Conservation (phyloP, 345 rosid genomes). For the Gossypium anomalum region DNA sequence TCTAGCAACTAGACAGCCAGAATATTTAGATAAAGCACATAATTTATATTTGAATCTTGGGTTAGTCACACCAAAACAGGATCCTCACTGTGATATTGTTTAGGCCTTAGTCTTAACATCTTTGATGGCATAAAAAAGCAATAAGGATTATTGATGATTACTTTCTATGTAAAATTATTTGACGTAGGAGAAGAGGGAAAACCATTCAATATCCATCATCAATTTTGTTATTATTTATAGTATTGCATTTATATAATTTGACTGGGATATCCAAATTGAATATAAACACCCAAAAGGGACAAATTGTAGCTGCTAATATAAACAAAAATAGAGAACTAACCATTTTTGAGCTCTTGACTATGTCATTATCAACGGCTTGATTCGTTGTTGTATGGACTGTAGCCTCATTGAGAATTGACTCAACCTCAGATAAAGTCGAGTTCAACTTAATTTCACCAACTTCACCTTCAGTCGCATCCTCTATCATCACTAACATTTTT, state of each 20-base stretch:
- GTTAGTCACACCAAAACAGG: neutral
- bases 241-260: neutral
- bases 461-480: constrained; percentile 21
- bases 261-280: neutral
- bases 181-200: neutral
- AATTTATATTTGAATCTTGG: neutral
- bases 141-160: neutral
- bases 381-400: constrained; percentile 17
- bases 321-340: constrained; percentile 25
- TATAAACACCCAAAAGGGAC: neutral
- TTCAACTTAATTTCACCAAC: constrained; percentile 20
- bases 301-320: neutral
- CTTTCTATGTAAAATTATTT: neutral
- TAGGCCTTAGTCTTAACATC: neutral
- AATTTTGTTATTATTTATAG: neutral
- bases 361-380: constrained; percentile 15
- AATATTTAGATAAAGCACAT: neutral
- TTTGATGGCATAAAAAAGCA: neutral
- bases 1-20: neutral
- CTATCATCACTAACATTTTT: neutral
- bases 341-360: constrained; percentile 21
- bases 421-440: constrained; percentile 18
- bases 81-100: neutral
- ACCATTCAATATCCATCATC: neutral
- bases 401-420: constrained; percentile 22